Evolutionary conservation across 139 green algal genomes (phyloP), one percentile per base, ranked within the genome.

Genomic region (Chlamydomonas schloesseri): DNA sequence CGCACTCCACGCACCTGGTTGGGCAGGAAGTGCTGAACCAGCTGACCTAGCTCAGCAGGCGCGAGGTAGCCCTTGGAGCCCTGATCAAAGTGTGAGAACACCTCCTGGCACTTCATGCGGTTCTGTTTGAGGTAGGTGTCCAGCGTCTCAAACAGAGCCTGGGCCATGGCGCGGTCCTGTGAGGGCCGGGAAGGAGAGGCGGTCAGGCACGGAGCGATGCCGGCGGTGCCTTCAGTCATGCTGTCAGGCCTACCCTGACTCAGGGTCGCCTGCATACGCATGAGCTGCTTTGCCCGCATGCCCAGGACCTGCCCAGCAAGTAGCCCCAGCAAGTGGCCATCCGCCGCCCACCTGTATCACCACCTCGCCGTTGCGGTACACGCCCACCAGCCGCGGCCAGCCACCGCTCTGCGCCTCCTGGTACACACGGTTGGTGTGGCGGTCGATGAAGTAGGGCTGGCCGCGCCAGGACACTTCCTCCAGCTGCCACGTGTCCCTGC

Each of bases 121-220:
- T 77, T 50, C 65, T 79, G 57, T 81, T 89, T 90, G 1, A 93
- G 84, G 88, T 91, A 91, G 42, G 85, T 28, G 80, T 93, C 90
- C 47, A 93, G 88, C 0, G 80, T 71, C 26, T 81, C 53, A 75
- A 93, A 91, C 46, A 93, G 69, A 2, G 80, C 36, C 15, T 26
- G 72, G 81, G 80, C 70, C 57, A 76, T 73, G 80, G 50, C 20
- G 68, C 80, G 80, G 47, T 86, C 80, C 80, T 77, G 50, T 2
- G 18, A 57, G 77, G 3, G 33, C 26, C 1, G 21, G 18, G 31
- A 26, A 17, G 68, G 10, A 26, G 26, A 73, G 68, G 33, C 3
- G 31, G 55, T n/a, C n/a, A n/a, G n/a, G n/a, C n/a, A n/a, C n/a
- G n/a, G n/a, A n/a, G n/a, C n/a, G n/a, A n/a, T n/a, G n/a, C n/a